Percentiles rank a stretch among this genome's conserved stretches.
Evolutionary conservation across 257 asterid species (phyloP).

Genomic region (Datura wrightii): DNA sequence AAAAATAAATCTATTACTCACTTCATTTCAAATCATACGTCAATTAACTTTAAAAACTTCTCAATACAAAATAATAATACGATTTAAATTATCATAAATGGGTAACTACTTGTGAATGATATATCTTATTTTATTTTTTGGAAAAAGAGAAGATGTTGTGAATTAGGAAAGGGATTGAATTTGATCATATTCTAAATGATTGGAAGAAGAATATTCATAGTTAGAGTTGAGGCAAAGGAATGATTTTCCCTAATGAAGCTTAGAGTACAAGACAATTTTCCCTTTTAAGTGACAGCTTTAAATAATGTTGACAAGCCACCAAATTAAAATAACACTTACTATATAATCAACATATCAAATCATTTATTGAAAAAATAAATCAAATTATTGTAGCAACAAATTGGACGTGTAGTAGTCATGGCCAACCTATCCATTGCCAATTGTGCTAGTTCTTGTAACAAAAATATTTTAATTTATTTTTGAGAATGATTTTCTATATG

Average conservation of each 20-base stretch:
- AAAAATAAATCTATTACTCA: not conserved
- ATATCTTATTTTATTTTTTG: too few species aligned
- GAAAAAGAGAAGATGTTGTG: not conserved
- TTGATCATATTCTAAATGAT: not conserved
- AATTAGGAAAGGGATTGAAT: not conserved
- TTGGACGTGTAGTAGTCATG: conserved; percentile 23
- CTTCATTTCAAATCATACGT: not conserved
- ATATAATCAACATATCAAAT: not conserved
- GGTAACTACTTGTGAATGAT: not conserved
- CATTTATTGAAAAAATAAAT: not conserved
- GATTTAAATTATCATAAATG: not conserved
- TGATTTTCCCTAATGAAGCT: not conserved
- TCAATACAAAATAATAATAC: not conserved
- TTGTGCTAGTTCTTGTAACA: too few species aligned
- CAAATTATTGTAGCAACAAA: not conserved
- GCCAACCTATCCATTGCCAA: conserved; percentile 20
- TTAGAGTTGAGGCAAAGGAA: not conserved
- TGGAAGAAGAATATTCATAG: not conserved
- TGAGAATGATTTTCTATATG: too few species aligned
- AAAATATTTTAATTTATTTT: too few species aligned
- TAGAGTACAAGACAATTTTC: conserved; percentile 21
- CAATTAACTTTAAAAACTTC: not conserved
- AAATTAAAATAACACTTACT: not conserved
- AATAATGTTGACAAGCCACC: conserved; percentile 14
- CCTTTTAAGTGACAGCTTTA: not conserved